Evolutionary conservation across 306 rosid species (phyloP).

Genomic region (Citrullus amarus): DNA sequence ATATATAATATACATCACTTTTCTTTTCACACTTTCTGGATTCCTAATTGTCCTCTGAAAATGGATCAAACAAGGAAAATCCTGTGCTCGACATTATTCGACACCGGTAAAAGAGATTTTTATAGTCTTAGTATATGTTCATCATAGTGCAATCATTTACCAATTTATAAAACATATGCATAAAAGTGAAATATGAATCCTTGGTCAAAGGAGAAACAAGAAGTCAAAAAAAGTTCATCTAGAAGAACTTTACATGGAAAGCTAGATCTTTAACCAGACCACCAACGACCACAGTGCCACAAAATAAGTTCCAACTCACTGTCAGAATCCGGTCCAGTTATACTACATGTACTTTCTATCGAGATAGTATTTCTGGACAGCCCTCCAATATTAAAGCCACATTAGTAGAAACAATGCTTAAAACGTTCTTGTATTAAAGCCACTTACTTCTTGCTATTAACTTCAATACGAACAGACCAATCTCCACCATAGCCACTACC

Average conservation of each 20-base stretch:
- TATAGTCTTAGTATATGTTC: background rate
- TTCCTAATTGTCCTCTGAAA: background rate
- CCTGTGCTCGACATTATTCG: background rate
- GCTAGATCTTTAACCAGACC: background rate
- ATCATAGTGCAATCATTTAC: background rate
- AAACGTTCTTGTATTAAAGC: background rate
- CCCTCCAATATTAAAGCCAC: background rate
- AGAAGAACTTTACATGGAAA: background rate
- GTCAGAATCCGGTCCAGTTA: background rate
- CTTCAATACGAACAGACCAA: constrained; percentile 72
- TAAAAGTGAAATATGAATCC: background rate
- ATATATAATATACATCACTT: background rate
- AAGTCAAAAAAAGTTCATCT: background rate
- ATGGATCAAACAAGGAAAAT: background rate
- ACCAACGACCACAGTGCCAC: background rate
- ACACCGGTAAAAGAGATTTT: background rate
- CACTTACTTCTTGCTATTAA: constrained; percentile 42
- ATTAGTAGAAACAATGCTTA: background rate
- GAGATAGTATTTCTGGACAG: background rate
- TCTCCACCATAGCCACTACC: constrained; percentile 94
- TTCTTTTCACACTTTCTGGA: background rate
- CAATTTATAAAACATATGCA: background rate
- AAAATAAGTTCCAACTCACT: background rate
- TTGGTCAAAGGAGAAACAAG: background rate
- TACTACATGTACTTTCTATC: background rate